Base-by-base conservation (phyloP, 306 rosid species). In the Clitoria ternatea region DNA sequence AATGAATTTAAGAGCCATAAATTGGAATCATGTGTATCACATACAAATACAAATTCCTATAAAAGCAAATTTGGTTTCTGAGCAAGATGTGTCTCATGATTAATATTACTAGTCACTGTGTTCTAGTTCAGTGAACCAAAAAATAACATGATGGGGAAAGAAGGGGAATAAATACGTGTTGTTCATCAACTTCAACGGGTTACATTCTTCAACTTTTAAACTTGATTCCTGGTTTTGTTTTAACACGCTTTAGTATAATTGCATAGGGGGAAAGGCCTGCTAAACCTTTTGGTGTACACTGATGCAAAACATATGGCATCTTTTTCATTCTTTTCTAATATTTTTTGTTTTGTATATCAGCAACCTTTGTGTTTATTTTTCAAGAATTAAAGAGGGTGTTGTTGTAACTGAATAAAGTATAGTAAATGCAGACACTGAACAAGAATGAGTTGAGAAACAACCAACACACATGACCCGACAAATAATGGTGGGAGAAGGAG, bases 391-490 rank as follows among this genome's bases (percentile, higher is more conserved):
- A n/a, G n/a, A n/a, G n/a, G n/a, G 29, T 2, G 1, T 6, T 19
- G 6, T 47, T 9, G 55, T 23, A 52, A 52, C 9, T 52, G 33
- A 52, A 52, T 52, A 52, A 56, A 44, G 59, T 32, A 69, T 43
- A 65, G 61, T 35, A 55, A 47, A 29, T 49, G 40, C 20, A 47
- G 23, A 56, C 18, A 68, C 54, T 30, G 23, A 79, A 68, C 52
- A 61, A 67, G 67, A 73, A 76, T 81, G 70, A 84, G 61, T 43
- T 62, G 49, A 75, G 40, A 61, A 71, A 55, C 82, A 83, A 73
- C 18, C 66, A 78, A 83, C 63, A 78, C 63, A 78, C 43, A 54
- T 70, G 78, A 71, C 69, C 90, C 87, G 98, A 92, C 98, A 92
- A 74, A 66, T 18, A 36, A 14, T 88, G 85, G 96, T 92, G 96